These are phyloP conservation scores for Funneliformis caledonium DNA, from an alignment of 371 early-diverging fungal species.

Conservation along the genomic window DNA sequence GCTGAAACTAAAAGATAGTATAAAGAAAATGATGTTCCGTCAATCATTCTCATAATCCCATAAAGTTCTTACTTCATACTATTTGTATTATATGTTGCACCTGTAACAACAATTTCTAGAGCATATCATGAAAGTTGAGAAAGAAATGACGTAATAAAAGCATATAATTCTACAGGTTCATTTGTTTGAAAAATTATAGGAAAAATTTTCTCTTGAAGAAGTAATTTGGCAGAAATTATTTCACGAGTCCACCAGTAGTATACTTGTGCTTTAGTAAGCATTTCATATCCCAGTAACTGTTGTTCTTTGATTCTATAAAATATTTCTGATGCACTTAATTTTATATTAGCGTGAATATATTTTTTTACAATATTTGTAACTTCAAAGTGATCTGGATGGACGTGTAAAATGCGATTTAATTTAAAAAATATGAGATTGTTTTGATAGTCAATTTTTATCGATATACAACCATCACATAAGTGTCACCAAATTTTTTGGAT, in stretches of 20 bases:
- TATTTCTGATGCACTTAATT: too few species aligned
- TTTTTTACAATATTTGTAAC: neutral
- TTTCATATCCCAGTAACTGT: neutral
- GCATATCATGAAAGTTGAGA: too few species aligned
- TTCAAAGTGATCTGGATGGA: too few species aligned
- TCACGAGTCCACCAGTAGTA: conserved; percentile 17
- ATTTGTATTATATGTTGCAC: conserved; percentile 15
- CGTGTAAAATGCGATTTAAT: too few species aligned
- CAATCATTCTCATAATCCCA: neutral
- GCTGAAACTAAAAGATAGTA: neutral
- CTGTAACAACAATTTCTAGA: neutral
- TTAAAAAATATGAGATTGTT: too few species aligned
- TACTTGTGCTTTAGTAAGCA: neutral
- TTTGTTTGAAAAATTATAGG: neutral
- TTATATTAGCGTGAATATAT: neutral
- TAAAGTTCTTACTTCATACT: neutral
- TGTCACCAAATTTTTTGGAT: too few species aligned
- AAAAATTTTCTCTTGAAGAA: neutral
- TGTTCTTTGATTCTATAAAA: neutral
- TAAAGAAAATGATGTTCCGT: neutral
- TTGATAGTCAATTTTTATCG: too few species aligned
- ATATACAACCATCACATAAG: too few species aligned
- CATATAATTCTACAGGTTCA: neutral
- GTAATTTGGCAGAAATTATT: neutral
- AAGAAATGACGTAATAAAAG: neutral